phyloP scores from a whole-genome alignment of 1,284 basidiomycete genomes.

The Trichosporon inkin region DNA sequence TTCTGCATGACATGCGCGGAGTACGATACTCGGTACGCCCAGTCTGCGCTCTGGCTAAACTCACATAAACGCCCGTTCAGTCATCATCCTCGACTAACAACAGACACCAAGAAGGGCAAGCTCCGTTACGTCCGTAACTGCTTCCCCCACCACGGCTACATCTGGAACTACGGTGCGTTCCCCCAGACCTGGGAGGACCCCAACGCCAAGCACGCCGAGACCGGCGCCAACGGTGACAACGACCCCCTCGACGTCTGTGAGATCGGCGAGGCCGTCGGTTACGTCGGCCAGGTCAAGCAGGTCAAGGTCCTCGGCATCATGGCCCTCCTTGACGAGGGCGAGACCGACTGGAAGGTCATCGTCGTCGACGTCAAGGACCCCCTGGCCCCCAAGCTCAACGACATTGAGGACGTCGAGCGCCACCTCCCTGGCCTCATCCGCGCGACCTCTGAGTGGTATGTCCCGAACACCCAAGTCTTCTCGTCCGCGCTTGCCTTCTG shows the following conservation, averaged over 20 bases:
- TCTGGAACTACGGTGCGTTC: conserved; percentile 98
- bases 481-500: too few relatives aligned
- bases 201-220: conserved; percentile 79
- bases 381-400: conserved; percentile 92
- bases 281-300: conserved; percentile 97
- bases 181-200: conserved; percentile 99
- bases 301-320: conserved; percentile 99
- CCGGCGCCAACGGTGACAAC: conserved; percentile 98
- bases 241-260: conserved; percentile 99
- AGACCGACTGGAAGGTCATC: conserved; percentile 98
- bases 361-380: conserved; percentile 97
- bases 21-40: too few relatives aligned
- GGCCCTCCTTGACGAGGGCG: conserved; percentile 96
- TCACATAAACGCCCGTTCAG: too few relatives aligned
- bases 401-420: conserved; percentile 98
- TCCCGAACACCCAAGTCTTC: background rate
- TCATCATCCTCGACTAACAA: too few relatives aligned
- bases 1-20: too few relatives aligned
- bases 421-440: conserved; percentile 95
- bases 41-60: too few relatives aligned
- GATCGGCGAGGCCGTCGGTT: conserved; percentile 98
- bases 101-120: conserved; percentile 63
- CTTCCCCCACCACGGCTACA: conserved; percentile 88
- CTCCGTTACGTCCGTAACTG: conserved; percentile 98
- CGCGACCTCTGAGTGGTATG: conserved; percentile 95